These are phyloP conservation scores for Acanthamoeba comandoni DNA, from an alignment of 208 protist genomes.

Conservation along the genomic window DNA sequence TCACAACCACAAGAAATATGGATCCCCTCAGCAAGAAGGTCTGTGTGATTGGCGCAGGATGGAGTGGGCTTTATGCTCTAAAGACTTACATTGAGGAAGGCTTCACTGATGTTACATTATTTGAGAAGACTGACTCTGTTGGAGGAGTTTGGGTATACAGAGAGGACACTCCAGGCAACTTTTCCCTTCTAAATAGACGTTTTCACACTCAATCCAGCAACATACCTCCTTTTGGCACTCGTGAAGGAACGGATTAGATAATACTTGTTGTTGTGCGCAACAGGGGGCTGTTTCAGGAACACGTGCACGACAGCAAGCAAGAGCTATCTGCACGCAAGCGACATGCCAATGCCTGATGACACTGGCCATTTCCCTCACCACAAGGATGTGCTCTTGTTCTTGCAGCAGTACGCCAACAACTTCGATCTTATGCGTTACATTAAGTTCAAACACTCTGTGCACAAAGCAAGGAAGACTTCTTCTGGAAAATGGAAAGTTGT, in stretches of 20 bases:
- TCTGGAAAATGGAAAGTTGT: slow-evolving; percentile 59
- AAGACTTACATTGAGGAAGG: slow-evolving; percentile 66
- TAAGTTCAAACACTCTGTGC: slow-evolving; percentile 37
- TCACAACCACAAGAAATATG: slow-evolving; percentile 10
- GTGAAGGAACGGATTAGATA: too few relatives aligned
- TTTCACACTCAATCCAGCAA: too few relatives aligned
- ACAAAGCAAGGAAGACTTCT: slow-evolving; percentile 52
- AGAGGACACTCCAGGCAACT: slow-evolving; percentile 55
- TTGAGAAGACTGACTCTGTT: slow-evolving; percentile 53
- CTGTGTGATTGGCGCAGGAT: slow-evolving; percentile 51
- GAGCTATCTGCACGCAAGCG: slow-evolving; percentile 70
- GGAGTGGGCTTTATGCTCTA: slow-evolving; percentile 64
- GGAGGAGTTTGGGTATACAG: slow-evolving; percentile 68
- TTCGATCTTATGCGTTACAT: slow-evolving; percentile 59
- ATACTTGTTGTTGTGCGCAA: background rate
- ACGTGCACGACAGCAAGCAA: slow-evolving; percentile 60
- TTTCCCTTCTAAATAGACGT: too few relatives aligned
- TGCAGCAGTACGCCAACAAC: slow-evolving; percentile 58
- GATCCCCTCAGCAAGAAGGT: slow-evolving; percentile 4
- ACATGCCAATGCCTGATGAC: slow-evolving; percentile 45
- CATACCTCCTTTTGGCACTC: too few relatives aligned
- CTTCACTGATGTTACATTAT: slow-evolving; percentile 16
- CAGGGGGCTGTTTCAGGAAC: slow-evolving; percentile 55
- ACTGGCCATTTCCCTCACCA: slow-evolving; percentile 69
- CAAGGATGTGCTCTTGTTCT: slow-evolving; percentile 46